A percentile compares a stretch with the other conserved stretches of the same genome.
Evolutionary conservation across 2,329 filamentous ascomycete genomes (phyloP).

Genomic region (Dactylonectria estremocensis): DNA sequence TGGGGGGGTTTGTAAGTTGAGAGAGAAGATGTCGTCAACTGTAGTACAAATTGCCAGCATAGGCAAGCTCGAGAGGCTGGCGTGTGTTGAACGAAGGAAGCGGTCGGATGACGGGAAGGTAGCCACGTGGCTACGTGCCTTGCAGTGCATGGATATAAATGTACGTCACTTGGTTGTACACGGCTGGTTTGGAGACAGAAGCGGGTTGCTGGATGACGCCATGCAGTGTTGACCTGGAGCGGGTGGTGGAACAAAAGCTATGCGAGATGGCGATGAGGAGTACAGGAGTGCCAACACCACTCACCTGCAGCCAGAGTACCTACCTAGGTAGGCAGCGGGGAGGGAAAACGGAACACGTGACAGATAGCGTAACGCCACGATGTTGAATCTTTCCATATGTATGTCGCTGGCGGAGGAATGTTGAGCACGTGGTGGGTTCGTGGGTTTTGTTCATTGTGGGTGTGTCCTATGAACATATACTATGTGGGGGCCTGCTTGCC

Average conservation of each 20-base stretch:
- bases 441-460: neutral
- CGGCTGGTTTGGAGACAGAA: neutral
- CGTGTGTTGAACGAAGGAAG: slow-evolving; percentile 1
- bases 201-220: slow-evolving; percentile 17
- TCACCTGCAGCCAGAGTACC: neutral
- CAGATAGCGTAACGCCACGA: neutral
- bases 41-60: slow-evolving; percentile 15
- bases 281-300: neutral
- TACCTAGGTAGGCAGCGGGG: too few relatives aligned
- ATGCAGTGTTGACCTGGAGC: slow-evolving; percentile 11
- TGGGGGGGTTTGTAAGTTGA: slow-evolving; percentile 1
- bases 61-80: slow-evolving; percentile 3
- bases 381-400: neutral
- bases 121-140: slow-evolving; percentile 11
- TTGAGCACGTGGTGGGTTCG: neutral
- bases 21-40: slow-evolving; percentile 11
- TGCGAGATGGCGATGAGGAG: slow-evolving; percentile 6
- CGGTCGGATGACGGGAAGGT: slow-evolving; percentile 6
- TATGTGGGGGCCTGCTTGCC: too few relatives aligned
- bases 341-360: neutral
- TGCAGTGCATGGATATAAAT: slow-evolving; percentile 18
- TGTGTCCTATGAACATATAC: too few relatives aligned
- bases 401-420: neutral
- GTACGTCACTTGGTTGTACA: slow-evolving; percentile 5
- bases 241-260: slow-evolving; percentile 18